These are phyloP conservation scores for Colletotrichum destructivum DNA, from an alignment of 2,329 filamentous ascomycete species.

Conservation along the genomic window DNA sequence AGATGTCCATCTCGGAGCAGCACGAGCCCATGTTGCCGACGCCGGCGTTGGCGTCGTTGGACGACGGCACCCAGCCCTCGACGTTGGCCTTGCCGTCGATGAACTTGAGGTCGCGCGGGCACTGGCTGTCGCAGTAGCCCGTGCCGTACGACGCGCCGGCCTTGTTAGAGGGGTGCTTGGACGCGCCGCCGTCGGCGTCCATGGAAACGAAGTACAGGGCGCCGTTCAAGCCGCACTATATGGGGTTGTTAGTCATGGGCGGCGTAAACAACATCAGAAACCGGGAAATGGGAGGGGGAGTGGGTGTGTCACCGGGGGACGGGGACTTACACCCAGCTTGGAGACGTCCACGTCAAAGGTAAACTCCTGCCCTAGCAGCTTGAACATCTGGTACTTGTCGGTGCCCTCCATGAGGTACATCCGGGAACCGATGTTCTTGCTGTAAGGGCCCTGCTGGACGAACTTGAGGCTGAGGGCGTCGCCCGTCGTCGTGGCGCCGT, in stretches of 20 bases:
- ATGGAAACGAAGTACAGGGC: slow-evolving; percentile 78
- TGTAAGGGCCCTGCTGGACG: slow-evolving; percentile 66
- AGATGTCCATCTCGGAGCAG: slow-evolving; percentile 76
- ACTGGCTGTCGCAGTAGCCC: slow-evolving; percentile 68
- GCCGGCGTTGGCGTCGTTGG: slow-evolving; percentile 69
- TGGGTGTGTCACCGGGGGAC: too few relatives aligned
- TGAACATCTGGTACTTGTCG: slow-evolving; percentile 75
- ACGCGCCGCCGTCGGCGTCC: slow-evolving; percentile 70
- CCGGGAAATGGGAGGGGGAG: too few relatives aligned
- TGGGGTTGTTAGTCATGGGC: background rate
- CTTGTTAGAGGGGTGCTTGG: slow-evolving; percentile 65
- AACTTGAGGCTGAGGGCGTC: slow-evolving; percentile 69
- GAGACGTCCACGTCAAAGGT: slow-evolving; percentile 82
- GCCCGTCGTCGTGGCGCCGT: slow-evolving; percentile 67
- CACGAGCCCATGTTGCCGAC: slow-evolving; percentile 67
- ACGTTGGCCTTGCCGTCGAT: slow-evolving; percentile 71
- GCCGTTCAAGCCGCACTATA: slow-evolving; percentile 78
- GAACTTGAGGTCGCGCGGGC: slow-evolving; percentile 69
- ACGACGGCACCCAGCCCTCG: slow-evolving; percentile 65
- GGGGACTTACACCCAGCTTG: slow-evolving; percentile 56
- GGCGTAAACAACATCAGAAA: too few relatives aligned
- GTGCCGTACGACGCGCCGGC: slow-evolving; percentile 73
- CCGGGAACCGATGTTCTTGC: slow-evolving; percentile 67
- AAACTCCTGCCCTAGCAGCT: slow-evolving; percentile 77
- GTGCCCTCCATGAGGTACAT: slow-evolving; percentile 76